Base-by-base conservation (phyloP, 768 basidiomycete genomes). In the Suillus discolor region DNA sequence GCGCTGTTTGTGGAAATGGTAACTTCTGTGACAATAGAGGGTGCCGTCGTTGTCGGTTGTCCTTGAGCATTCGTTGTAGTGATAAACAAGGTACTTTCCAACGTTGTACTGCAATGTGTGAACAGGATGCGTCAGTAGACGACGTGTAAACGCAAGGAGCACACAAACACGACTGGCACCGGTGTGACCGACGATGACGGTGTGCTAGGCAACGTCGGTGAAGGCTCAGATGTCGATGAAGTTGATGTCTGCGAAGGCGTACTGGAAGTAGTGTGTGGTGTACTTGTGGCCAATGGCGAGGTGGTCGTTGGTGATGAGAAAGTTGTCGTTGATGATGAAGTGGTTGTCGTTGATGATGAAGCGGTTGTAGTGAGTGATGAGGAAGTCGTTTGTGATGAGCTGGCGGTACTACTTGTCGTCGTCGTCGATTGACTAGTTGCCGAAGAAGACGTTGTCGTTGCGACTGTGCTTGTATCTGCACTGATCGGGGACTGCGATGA, bases 11-110 rank as follows among this genome's bases (percentile, higher is more conserved):
- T 90, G 31, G 85, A 84, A 6, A 84, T 87, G 45, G 85, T 71
- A 15, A 84, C 79, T 41, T 83, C 77, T 9, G 91, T 93, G 68
- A 93, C 73, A 36, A 82, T 71, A 8, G 85, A 76, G 20, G 91
- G 90, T 11, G 86, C 81, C 62, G 78, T 84, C 16, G 82, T 82
- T 4, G 81, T 77, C 6, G 79, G 74, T 36, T 77, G 75, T 36
- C 91, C 90, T 49, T 73, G 72, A 67, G 76, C 79, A 71, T 91
- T 83, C n/a, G 89, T 91, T 1, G 87, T 88, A 13, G 83, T 84
- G 34, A 90, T 67, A 65, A 82, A 84, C 13, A 89, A 78, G 28
- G 75, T 76, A 36, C 80, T 84, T 64, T 76, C 74, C 62, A 88
- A 78, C 2, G 86, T 89, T 28, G 83, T 81, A 64, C 89, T 90